A percentile compares a stretch with the other conserved stretches of the same genome.
phyloP scores from a whole-genome alignment of 306 rosid genomes.

The Hippophae rhamnoides region DNA sequence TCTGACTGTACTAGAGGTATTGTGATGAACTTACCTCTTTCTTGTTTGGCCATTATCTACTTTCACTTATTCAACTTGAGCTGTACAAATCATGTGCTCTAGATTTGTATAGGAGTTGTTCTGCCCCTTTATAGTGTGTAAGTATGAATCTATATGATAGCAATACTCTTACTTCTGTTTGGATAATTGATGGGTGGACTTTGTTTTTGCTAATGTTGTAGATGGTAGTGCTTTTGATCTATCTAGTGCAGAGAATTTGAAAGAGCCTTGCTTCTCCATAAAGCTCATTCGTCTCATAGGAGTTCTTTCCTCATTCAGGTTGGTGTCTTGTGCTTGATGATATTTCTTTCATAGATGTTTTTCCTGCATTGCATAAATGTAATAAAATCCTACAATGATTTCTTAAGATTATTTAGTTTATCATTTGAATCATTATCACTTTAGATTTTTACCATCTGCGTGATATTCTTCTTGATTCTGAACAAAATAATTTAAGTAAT shows the following conservation, averaged over 20 bases:
- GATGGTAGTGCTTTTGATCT: slow-evolving; percentile 40
- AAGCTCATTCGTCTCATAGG: slow-evolving; percentile 67
- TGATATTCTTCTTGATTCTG: too few species aligned
- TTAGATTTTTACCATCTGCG: too few species aligned
- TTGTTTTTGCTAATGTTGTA: slow-evolving; percentile 23
- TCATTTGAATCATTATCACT: too few species aligned
- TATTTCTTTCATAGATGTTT: slow-evolving; percentile 11
- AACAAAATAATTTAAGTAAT: too few species aligned
- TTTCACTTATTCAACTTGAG: not conserved
- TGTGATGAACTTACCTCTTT: slow-evolving; percentile 5
- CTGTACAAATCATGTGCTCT: not conserved
- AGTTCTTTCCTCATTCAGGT: slow-evolving; percentile 77
- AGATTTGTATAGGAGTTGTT: too few species aligned
- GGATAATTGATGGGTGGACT: slow-evolving; percentile 7
- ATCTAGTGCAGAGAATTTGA: slow-evolving; percentile 41
- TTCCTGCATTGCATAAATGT: not conserved
- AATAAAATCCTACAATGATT: not conserved
- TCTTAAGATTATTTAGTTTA: not conserved
- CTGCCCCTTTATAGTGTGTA: too few species aligned
- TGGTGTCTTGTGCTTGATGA: slow-evolving; percentile 20
- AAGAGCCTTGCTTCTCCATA: slow-evolving; percentile 70
- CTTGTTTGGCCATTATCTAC: slow-evolving; percentile 10
- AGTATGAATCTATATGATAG: too few species aligned
- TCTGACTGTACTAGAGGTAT: slow-evolving; percentile 48
- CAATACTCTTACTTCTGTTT: too few species aligned